A percentile compares a stretch with the other conserved stretches of the same genome.
These are phyloP conservation scores for Aspergillus persii DNA, from an alignment of 2,329 filamentous ascomycete genomes.

Conservation along the genomic window DNA sequence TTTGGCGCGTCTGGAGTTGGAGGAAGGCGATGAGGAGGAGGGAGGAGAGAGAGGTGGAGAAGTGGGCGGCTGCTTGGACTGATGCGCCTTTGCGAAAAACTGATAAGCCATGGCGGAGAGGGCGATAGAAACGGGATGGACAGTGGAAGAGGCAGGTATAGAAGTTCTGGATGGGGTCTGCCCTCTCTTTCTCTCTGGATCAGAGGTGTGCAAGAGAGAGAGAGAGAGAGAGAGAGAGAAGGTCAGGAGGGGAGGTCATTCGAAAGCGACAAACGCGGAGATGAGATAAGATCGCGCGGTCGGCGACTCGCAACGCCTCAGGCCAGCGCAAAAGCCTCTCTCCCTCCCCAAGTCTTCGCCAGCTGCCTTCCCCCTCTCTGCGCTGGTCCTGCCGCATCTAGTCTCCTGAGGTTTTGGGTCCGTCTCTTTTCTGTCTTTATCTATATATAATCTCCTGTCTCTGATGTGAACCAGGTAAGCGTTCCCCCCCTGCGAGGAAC, in stretches of 20 bases:
- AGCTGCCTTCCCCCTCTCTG: background rate
- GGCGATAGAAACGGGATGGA: background rate
- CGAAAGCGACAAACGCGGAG: conserved; percentile 28
- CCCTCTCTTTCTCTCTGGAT: too few species aligned
- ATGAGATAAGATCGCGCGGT: conserved; percentile 31
- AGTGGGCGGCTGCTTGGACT: conserved; percentile 24
- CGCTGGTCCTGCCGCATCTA: conserved; percentile 4
- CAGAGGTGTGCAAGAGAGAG: background rate
- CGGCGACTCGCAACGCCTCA: conserved; percentile 12
- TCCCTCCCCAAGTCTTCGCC: conserved; percentile 14
- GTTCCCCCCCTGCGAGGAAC: background rate
- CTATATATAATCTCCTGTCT: conserved; percentile 4
- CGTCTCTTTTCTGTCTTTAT: background rate
- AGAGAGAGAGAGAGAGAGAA: conserved; percentile 2
- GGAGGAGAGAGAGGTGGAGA: conserved; percentile 24
- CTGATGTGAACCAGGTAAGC: conserved; percentile 12
- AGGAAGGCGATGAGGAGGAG: conserved; percentile 15
- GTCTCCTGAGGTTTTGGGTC: background rate
- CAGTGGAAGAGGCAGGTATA: background rate
- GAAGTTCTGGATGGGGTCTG: too few species aligned
- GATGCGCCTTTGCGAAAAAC: conserved; percentile 36
- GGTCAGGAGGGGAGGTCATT: conserved; percentile 7
- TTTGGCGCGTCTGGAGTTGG: conserved; percentile 15
- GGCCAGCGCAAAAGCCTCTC: conserved; percentile 18
- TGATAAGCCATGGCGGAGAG: conserved; percentile 34